Evolutionary conservation across 257 asterid species (phyloP), one percentile per base, ranked within the genome.

Genomic region (Salvia splendens): DNA sequence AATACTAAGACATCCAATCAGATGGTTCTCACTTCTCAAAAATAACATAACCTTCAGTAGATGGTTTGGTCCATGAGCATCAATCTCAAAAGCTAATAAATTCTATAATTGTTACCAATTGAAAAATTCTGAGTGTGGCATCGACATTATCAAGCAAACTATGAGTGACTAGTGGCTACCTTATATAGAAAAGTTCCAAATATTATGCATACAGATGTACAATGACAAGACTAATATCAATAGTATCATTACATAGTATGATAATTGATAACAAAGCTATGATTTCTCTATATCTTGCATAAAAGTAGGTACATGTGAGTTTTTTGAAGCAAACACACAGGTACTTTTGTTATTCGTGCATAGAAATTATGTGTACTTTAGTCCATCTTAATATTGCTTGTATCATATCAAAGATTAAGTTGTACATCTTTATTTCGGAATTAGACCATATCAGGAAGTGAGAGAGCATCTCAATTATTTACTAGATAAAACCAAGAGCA

Each of bases 1-100:
- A 59, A 42, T 9, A 54, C 9, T 41, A 14, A 28, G 38, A 14
- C 30, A 49, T 48, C 58, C 41, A 49, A 52, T 38, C 12, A 49
- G 16, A 69, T 6, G 40, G 61, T 40, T 17, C n/a, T 20, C 30
- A 24, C 30, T 24, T 24, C 30, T 24, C 63, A 40, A 0, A 38
- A 67, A 40, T 12, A 11, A 40, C 40, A 24, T 12, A 38, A 40
- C n/a, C 14, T 41, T 67, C 12, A 17, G 43, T 17, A 6, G 36
- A 33, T 24, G 30, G 30, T 24, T 24, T 24, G 30, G 30, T 24
- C 30, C 30, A 24, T 24, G 30, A 24, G 30, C 30, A 24, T 24
- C 54, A 61, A 61, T 61, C 46, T 40, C 32, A 61, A 61, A 40
- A 61, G 15, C 40, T 42, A 51, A 52, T 12, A 54, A 32, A 61